phyloP scores from a whole-genome alignment of 2,329 filamentous ascomycete species.

The Tolypocladium guangdongense region DNA sequence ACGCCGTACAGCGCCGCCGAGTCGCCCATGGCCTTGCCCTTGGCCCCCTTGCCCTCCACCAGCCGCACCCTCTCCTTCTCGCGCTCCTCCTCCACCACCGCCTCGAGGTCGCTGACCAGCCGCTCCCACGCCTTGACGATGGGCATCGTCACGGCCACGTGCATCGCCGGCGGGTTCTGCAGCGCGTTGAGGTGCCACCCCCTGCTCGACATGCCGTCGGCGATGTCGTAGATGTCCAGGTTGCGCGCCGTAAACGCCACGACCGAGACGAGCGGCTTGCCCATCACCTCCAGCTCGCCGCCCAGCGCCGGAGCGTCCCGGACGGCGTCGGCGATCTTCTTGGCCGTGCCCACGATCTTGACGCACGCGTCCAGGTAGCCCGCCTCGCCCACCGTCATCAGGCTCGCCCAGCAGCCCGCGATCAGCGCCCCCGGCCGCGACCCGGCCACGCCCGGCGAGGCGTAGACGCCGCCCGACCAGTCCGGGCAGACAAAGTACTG shows the following conservation, averaged over 20 bases:
- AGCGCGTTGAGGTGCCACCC: constrained; percentile 96
- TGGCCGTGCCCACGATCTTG: constrained; percentile 77
- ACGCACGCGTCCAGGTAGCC: constrained; percentile 83
- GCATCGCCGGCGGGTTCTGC: constrained; percentile 83
- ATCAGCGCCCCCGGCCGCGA: constrained; percentile 89
- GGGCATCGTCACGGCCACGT: constrained; percentile 86
- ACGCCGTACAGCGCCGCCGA: constrained; percentile 88
- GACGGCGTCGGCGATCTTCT: constrained; percentile 70
- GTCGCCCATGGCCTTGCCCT: constrained; percentile 63
- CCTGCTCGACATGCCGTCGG: constrained; percentile 71
- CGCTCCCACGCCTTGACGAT: constrained; percentile 72
- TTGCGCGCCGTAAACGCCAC: constrained; percentile 75
- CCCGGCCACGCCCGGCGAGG: constrained; percentile 82
- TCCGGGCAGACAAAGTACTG: constrained; percentile 95
- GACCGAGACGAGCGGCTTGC: constrained; percentile 79
- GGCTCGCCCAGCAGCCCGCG: constrained; percentile 86
- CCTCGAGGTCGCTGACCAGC: constrained; percentile 62
- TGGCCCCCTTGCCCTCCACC: constrained; percentile 54
- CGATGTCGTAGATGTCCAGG: constrained; percentile 90
- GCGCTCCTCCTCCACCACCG: constrained; percentile 58
- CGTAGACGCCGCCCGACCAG: constrained; percentile 94
- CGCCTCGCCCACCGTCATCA: constrained; percentile 78
- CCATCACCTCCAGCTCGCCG: constrained; percentile 67
- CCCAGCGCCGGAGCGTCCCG: constrained; percentile 56
- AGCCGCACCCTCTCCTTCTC: constrained; percentile 68